Evolutionary conservation across 371 early-diverging fungal genomes (phyloP), one percentile per base, ranked within the genome.

Genomic region (Lichtheimia hyalospora): DNA sequence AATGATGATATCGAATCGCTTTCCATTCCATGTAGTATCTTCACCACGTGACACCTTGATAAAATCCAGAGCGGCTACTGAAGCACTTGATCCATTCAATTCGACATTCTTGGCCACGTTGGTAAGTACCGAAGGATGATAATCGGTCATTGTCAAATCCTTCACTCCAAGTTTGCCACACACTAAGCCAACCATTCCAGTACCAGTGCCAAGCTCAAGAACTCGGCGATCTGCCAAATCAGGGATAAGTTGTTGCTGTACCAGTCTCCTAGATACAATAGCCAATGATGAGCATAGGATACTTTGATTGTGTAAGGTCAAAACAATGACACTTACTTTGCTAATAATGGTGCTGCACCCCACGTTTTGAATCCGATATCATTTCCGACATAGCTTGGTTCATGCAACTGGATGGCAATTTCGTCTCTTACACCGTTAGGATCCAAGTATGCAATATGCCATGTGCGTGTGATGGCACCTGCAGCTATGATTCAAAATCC

Each of bases 321-420:
- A 42, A 43, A 41, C 8, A 43, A 44, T 50, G 2, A 15, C 5
- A 28, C 69, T 73, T 73, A 79, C 80, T 74, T 79, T 52, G 77
- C 77, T 52, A 79, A 60, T 40, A 79, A 54, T 13, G 80, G 80
- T 1, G 77, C 80, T 5, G 80, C 74, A 44, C 80, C 80, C 80
- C 80, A 79, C 16, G 80, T 79, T 50, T 79, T 79, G 52, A 76
- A 76, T 12, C 80, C 80, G 44, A 77, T 63, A 50, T 75, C 77
- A 60, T 74, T 76, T 5, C 75, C 80, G 39, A 79, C 63, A 54
- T 69, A 76, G 27, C 73, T 70, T 27, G 80, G 80, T 49, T 79
- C 77, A 62, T 76, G 80, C 14, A 79, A 42, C 41, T 63, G 60
- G 1, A 79, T 52, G 14, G 58, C 56, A n/a, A 66, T 16, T 27